phyloP scores from a whole-genome alignment of 345 rosid species.

The Citrus medica region DNA sequence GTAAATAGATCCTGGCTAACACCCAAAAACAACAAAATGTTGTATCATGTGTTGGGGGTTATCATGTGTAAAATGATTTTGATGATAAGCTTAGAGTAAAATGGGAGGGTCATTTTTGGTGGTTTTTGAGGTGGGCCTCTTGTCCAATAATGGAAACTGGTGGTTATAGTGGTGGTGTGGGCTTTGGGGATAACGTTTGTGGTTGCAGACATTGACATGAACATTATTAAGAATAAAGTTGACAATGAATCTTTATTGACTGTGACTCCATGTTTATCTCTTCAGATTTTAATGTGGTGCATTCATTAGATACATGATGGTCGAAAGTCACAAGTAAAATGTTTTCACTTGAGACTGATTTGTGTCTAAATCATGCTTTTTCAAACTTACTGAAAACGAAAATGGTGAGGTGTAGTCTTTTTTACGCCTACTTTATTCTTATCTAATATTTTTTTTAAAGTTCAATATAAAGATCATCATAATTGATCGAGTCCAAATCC shows the following conservation, averaged over 20 bases:
- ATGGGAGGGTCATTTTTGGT: no score
- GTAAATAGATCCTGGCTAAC: conserved; percentile 29
- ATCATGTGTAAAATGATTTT: background rate
- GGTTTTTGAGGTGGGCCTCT: background rate
- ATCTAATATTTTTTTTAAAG: no score
- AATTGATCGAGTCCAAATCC: no score
- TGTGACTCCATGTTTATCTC: conserved; percentile 9
- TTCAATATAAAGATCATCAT: no score
- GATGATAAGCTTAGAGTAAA: background rate
- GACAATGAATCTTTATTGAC: background rate
- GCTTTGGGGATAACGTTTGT: background rate
- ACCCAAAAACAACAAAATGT: background rate
- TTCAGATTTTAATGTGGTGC: background rate
- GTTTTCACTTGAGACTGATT: no score
- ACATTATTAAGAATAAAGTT: conserved; percentile 19
- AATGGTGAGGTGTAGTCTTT: no score
- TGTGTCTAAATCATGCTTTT: no score
- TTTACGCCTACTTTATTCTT: no score
- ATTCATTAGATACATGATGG: no score
- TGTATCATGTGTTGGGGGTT: background rate
- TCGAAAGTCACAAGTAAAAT: no score
- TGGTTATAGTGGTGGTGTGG: background rate
- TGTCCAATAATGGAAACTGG: background rate
- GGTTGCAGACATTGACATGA: background rate
- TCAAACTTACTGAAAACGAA: no score